Conservation (phyloP, 179 eudicot genomes). For the Corrigiola litoralis region DNA sequence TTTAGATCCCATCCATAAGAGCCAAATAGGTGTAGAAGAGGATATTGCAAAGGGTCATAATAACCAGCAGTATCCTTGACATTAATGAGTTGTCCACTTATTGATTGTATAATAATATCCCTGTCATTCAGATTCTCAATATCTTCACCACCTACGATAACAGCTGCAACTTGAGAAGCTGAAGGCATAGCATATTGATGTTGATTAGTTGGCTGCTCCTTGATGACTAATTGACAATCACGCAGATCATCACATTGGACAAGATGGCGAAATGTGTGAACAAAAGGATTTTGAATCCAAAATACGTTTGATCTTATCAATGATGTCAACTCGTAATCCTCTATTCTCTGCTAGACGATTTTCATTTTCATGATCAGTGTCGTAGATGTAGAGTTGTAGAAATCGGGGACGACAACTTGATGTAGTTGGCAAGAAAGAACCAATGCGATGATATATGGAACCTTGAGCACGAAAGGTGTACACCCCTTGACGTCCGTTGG, state of each 20-base stretch:
- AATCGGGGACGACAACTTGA: background rate
- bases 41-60: conserved; percentile 2
- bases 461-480: background rate
- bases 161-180: conserved; percentile 3
- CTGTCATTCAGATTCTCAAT: background rate
- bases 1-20: conserved; percentile 11
- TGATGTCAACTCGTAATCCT: background rate
- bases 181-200: background rate
- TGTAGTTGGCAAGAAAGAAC: background rate
- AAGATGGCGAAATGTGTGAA: background rate
- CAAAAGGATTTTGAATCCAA: background rate
- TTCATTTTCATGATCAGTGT: conserved; percentile 4
- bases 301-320: background rate
- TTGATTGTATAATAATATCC: background rate
- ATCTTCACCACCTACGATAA: background rate
- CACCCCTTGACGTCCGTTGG: background rate
- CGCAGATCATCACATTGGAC: background rate
- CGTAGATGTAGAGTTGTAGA: background rate
- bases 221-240: background rate
- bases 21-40: background rate
- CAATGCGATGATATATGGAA: background rate
- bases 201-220: background rate
- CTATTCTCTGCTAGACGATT: background rate
- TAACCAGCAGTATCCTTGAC: background rate
- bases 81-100: background rate